Evolutionary conservation across 1,139 yeast species (phyloP).

Genomic region (Zygosaccharomyces pseudobailii): DNA sequence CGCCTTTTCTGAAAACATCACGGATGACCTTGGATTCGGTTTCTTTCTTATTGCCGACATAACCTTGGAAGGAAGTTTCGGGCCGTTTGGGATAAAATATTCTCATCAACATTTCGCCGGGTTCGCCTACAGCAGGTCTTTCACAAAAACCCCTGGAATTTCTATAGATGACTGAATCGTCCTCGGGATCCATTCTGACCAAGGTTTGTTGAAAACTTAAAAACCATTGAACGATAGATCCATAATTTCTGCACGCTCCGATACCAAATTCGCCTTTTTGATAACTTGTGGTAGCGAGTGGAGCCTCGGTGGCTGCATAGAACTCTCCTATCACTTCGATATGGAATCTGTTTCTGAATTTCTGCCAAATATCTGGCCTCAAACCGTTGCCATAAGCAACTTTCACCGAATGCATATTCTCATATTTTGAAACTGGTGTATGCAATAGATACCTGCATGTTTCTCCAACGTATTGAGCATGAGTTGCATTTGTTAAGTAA

Average conservation of each 20-base stretch:
- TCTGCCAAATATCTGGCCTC: slow-evolving; percentile 86
- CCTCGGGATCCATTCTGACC: slow-evolving; percentile 77
- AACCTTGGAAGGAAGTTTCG: slow-evolving; percentile 83
- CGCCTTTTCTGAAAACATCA: slow-evolving; percentile 78
- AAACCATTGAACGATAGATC: slow-evolving; percentile 53
- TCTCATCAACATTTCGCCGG: slow-evolving; percentile 84
- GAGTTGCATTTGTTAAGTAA: slow-evolving; percentile 63
- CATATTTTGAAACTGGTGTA: slow-evolving; percentile 61
- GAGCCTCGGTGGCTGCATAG: slow-evolving; percentile 92
- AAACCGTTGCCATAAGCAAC: slow-evolving; percentile 92
- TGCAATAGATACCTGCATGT: slow-evolving; percentile 82
- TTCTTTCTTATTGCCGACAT: slow-evolving; percentile 74
- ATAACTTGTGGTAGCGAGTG: slow-evolving; percentile 79
- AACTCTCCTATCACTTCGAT: slow-evolving; percentile 81
- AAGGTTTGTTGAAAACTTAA: slow-evolving; percentile 56
- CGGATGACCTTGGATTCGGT: slow-evolving; percentile 68
- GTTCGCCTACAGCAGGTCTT: slow-evolving; percentile 51
- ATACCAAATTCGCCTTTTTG: slow-evolving; percentile 78
- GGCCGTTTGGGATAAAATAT: slow-evolving; percentile 60
- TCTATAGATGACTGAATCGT: slow-evolving; percentile 66
- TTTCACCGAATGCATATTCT: slow-evolving; percentile 55
- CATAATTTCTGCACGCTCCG: slow-evolving; percentile 88
- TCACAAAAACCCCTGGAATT: slow-evolving; percentile 65
- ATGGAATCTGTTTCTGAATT: slow-evolving; percentile 71
- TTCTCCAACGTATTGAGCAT: slow-evolving; percentile 92